Evolutionary conservation across 345 rosid genomes (phyloP).

Genomic region (Eucalyptus tenuipes): DNA sequence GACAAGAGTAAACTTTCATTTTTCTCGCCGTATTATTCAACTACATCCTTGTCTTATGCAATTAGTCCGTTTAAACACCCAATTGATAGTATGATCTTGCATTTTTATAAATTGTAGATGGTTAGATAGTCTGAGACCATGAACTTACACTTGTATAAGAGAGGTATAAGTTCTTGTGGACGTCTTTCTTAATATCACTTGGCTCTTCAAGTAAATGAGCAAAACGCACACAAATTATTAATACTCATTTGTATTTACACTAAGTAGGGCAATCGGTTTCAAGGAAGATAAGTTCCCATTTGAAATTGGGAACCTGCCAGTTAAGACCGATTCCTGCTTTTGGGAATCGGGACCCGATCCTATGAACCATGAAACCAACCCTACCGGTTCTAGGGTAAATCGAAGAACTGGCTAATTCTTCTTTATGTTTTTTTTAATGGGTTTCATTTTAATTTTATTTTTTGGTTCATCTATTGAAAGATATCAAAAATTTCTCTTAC

Average conservation of each 20-base stretch:
- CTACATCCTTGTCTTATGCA: neutral
- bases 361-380: neutral
- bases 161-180: neutral
- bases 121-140: neutral
- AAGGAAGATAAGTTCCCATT: no score
- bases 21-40: neutral
- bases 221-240: neutral
- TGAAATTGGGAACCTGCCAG: neutral
- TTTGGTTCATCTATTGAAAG: neutral
- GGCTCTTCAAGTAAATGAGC: neutral
- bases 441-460: neutral
- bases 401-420: neutral
- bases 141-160: neutral
- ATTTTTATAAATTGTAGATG: neutral
- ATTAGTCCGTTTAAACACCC: neutral
- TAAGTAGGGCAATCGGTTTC: neutral
- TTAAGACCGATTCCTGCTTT: fast-evolving
- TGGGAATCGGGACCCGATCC: fast-evolving
- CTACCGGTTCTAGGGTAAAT: fast-evolving
- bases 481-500: neutral
- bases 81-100: neutral
- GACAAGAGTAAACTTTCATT: neutral
- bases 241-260: neutral
- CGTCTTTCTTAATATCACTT: fast-evolving
- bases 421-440: neutral